Conservation (phyloP, 192 early-diverging fungal genomes). For the Umbelopsis vinacea region DNA sequence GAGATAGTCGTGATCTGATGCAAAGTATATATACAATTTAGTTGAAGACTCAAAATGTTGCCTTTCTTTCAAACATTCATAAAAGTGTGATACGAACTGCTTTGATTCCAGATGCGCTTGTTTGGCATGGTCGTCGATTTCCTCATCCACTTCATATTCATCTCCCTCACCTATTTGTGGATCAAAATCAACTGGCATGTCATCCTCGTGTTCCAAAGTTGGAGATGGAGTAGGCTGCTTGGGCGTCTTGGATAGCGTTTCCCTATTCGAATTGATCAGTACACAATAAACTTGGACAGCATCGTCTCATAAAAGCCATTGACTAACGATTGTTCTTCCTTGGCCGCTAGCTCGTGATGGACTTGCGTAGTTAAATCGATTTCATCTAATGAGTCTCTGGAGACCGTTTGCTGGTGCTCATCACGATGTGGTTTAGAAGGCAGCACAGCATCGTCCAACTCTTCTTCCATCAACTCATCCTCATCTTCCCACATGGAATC, state of each 20-base stretch:
- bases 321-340: background rate
- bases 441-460: background rate
- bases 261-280: too few relatives aligned
- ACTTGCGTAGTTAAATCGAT: background rate
- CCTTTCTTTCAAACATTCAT: background rate
- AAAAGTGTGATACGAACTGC: background rate
- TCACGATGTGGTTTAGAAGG: background rate
- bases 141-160: background rate
- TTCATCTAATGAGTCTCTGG: background rate
- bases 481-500: slow-evolving; percentile 20
- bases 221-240: background rate
- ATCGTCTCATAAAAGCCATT: too few relatives aligned
- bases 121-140: background rate
- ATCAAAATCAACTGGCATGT: slow-evolving; percentile 2
- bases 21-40: background rate
- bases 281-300: too few relatives aligned
- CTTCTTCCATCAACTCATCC: background rate
- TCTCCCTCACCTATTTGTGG: background rate
- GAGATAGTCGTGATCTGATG: background rate
- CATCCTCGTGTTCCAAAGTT: background rate
- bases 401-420: background rate
- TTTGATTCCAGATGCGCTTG: background rate
- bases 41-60: background rate
- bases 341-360: background rate
- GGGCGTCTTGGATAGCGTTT: background rate